Percentiles rank a stretch among this genome's conserved stretches.
Conservation (phyloP, 345 rosid genomes). For the Diplotaxis tenuifolia region DNA sequence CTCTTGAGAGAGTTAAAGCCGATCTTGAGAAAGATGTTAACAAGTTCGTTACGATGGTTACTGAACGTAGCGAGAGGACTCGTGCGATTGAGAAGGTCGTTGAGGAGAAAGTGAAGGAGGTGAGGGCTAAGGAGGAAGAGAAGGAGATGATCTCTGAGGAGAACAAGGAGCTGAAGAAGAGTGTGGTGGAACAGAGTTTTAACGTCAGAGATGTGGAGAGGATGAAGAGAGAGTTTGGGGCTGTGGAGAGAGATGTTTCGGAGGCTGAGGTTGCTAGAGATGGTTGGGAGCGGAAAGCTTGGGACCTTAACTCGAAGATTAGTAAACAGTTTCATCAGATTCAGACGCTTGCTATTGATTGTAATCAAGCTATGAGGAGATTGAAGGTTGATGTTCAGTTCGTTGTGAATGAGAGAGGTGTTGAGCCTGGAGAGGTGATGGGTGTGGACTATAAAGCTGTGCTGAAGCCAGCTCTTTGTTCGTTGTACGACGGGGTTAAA, state of each 20-base stretch:
- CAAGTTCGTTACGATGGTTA: constrained; percentile 63
- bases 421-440: constrained; percentile 62
- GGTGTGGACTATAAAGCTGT: constrained; percentile 72
- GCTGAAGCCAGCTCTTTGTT: constrained; percentile 61
- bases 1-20: constrained; percentile 50
- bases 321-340: constrained; percentile 65
- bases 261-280: constrained; percentile 68
- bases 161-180: constrained; percentile 73
- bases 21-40: constrained; percentile 64
- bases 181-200: constrained; percentile 66
- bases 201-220: constrained; percentile 81
- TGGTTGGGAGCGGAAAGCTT: constrained; percentile 71
- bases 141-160: constrained; percentile 51
- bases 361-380: constrained; percentile 76
- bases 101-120: constrained; percentile 61
- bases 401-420: constrained; percentile 51
- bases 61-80: constrained; percentile 41
- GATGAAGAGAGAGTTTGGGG: constrained; percentile 88
- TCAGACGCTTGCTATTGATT: constrained; percentile 59
- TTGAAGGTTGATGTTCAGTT: constrained; percentile 67
- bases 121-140: constrained; percentile 60
- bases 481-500: constrained; percentile 48
- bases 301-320: constrained; percentile 61
- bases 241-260: constrained; percentile 73
- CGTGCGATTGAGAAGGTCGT: constrained; percentile 44